These are phyloP conservation scores for Suillus subalutaceus DNA, from an alignment of 768 basidiomycete species.

Conservation along the genomic window DNA sequence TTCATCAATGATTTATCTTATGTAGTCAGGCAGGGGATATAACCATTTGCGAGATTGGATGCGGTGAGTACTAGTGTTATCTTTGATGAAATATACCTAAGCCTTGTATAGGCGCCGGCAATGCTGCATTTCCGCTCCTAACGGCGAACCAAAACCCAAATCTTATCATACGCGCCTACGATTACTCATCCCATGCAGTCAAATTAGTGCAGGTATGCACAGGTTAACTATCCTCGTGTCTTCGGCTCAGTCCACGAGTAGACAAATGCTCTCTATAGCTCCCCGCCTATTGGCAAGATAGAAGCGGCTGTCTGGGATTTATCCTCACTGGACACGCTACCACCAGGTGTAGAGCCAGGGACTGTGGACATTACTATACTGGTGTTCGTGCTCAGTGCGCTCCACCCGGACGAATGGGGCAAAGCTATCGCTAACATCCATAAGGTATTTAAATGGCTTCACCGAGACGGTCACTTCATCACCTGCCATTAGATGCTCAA, in stretches of 20 bases:
- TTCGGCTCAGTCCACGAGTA: slow-evolving; percentile 30
- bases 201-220: slow-evolving; percentile 79
- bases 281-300: slow-evolving; percentile 71
- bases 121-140: slow-evolving; percentile 88
- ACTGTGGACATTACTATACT: slow-evolving; percentile 90
- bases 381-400: slow-evolving; percentile 91
- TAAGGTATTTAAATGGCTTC: slow-evolving; percentile 43
- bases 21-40: slow-evolving; percentile 69
- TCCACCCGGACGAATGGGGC: slow-evolving; percentile 93
- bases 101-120: slow-evolving; percentile 79
- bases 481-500: slow-evolving; percentile 75
- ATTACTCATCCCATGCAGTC: slow-evolving; percentile 89
- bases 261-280: slow-evolving; percentile 71
- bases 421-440: slow-evolving; percentile 81
- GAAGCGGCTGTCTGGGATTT: slow-evolving; percentile 91
- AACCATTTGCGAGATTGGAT: slow-evolving; percentile 87
- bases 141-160: slow-evolving; percentile 80
- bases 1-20: not conserved
- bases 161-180: slow-evolving; percentile 78
- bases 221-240: not conserved
- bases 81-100: slow-evolving; percentile 9
- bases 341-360: slow-evolving; percentile 60
- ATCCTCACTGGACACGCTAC: slow-evolving; percentile 61
- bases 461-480: slow-evolving; percentile 5
- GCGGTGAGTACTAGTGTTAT: slow-evolving; percentile 54